Base-by-base conservation (phyloP, 257 asterid species). In the Eucommia ulmoides region DNA sequence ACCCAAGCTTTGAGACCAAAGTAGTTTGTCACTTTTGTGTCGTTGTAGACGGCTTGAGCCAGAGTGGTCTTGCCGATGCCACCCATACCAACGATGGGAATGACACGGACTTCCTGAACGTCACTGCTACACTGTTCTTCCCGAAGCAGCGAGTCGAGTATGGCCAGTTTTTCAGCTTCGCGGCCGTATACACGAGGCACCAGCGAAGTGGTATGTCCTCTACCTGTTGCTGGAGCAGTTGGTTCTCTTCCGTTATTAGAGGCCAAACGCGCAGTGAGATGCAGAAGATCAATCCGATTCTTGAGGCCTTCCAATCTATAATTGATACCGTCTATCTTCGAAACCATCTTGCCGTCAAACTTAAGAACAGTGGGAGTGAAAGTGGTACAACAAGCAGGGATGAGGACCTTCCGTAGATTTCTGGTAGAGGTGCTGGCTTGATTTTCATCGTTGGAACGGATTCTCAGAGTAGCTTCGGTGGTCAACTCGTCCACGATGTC, bases 401-500 rank as follows among this genome's bases (percentile, higher is more conserved):
- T n/a, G n/a, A 55, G 63, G 46, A 41, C 47, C 71, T 69, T 41
- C 58, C 22, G 48, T 60, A 58, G 17, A 6, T 5, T 50, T 59
- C 8, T 59, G 59, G 53, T 58, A 33, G 22, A 65, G 71, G 17
- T 49, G 60, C 68, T n/a, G n/a, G n/a, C n/a, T n/a, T n/a, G n/a
- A n/a, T n/a, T n/a, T 56, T 0, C 64, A 63, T 1, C 50, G 24
- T 12, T 50, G 66, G 73, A 41, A n/a, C n/a, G n/a, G n/a, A n/a
- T n/a, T n/a, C n/a, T n/a, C n/a, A 71, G 64, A 49, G 45, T 18
- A 50, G 72, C 76, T 58, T 60, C 72, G 42, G 78, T 79, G 33
- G 55, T 61, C 52, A 83, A 62, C 65, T 83, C 91, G 51, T 83
- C 94, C 62, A 77, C 50, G 23, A 82, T 24, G 63, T 82, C 93